Conservation (phyloP, 2,329 filamentous ascomycete genomes). For the Claviceps pazoutovae region DNA sequence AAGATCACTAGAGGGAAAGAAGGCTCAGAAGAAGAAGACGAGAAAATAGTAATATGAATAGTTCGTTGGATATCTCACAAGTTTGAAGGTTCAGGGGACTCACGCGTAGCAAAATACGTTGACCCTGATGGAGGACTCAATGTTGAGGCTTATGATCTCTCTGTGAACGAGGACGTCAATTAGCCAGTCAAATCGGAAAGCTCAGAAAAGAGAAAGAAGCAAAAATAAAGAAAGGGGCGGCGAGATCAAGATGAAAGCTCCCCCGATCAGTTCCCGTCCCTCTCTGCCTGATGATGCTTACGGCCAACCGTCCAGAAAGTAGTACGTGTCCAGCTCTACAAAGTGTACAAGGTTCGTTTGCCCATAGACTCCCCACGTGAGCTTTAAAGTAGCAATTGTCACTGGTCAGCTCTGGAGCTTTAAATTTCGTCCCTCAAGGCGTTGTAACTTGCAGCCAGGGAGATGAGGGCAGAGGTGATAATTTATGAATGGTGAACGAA, state of each 20-base stretch:
- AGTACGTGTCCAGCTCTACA: constrained; percentile 2
- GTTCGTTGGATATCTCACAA: background rate
- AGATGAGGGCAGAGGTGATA: too few relatives aligned
- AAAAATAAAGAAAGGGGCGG: background rate
- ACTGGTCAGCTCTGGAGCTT: too few relatives aligned
- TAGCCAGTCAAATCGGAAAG: background rate
- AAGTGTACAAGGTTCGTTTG: constrained; percentile 3
- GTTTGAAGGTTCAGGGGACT: background rate
- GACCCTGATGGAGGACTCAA: background rate
- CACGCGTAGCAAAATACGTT: background rate
- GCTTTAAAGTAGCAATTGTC: background rate
- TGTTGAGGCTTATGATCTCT: background rate
- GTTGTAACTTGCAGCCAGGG: too few relatives aligned
- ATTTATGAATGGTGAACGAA: too few relatives aligned
- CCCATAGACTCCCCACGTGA: constrained; percentile 7
- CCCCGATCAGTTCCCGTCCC: background rate
- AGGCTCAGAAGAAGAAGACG: background rate
- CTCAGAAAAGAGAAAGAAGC: background rate
- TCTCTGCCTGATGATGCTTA: background rate
- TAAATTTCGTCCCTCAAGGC: too few relatives aligned
- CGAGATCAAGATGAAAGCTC: background rate
- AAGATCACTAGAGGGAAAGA: too few relatives aligned
- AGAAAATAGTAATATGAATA: background rate
- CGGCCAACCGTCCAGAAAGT: constrained; percentile 3
- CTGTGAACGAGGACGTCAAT: background rate